Percentiles rank a stretch among this genome's conserved stretches.
Conservation (phyloP, 495 filamentous ascomycete genomes). For the Podospora fimiseda region DNA sequence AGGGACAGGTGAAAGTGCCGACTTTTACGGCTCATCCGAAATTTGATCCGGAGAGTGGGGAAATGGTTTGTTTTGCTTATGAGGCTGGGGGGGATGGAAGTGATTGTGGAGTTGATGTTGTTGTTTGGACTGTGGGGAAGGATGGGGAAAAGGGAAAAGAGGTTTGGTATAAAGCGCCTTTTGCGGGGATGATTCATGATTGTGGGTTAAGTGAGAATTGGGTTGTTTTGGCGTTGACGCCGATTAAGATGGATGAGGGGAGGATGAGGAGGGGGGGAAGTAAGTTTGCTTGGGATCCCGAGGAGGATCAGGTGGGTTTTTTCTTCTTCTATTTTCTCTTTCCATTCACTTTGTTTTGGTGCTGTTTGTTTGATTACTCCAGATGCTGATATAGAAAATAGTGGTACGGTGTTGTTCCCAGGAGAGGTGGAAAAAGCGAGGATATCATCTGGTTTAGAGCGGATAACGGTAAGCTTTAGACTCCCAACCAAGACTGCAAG, state of each 20-base stretch:
- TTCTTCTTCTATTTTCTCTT: too few species aligned
- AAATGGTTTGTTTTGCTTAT: slow-evolving; percentile 53
- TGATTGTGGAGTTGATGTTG: slow-evolving; percentile 43
- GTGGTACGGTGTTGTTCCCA: slow-evolving; percentile 45
- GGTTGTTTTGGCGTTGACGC: slow-evolving; percentile 46
- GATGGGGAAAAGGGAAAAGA: slow-evolving; percentile 40
- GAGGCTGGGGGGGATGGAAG: slow-evolving; percentile 42
- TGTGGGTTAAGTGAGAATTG: slow-evolving; percentile 47
- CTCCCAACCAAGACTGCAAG: too few species aligned
- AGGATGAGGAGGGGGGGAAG: slow-evolving; percentile 48
- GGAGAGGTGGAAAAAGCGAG: slow-evolving; percentile 39
- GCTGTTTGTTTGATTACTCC: too few species aligned
- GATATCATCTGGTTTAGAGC: slow-evolving; percentile 47
- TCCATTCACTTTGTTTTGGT: too few species aligned
- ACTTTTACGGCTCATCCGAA: slow-evolving; percentile 60
- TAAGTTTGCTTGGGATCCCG: slow-evolving; percentile 51
- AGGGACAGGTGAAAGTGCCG: slow-evolving; percentile 46
- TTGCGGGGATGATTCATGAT: slow-evolving; percentile 54
- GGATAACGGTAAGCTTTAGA: slow-evolving; percentile 44
- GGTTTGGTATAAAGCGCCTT: slow-evolving; percentile 45
- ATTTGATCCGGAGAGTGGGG: slow-evolving; percentile 50
- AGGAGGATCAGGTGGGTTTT: slow-evolving; percentile 47
- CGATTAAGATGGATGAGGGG: slow-evolving; percentile 45
- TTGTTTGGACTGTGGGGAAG: slow-evolving; percentile 38
- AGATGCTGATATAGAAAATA: too few species aligned